These are phyloP conservation scores for Calamus simplicifolius DNA, from an alignment of 176 grass and related monocot genomes.

Conservation along the genomic window DNA sequence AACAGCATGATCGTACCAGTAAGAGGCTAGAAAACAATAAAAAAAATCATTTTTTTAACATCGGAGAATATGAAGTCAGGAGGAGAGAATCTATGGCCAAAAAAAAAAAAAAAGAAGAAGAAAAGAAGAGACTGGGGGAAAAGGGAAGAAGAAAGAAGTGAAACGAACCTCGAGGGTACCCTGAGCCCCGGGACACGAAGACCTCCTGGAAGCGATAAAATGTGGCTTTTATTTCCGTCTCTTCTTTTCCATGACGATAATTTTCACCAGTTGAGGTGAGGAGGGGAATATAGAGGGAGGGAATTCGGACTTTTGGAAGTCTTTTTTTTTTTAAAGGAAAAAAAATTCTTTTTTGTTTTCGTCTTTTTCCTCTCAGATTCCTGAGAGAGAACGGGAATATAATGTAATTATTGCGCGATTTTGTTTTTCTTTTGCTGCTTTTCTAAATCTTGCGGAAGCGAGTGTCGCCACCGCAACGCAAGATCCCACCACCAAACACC, in stretches of 20 bases:
- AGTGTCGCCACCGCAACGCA: conserved; percentile 43
- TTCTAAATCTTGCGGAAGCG: conserved; percentile 38
- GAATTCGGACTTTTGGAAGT: too few species aligned
- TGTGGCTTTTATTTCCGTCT: too few species aligned
- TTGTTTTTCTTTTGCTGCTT: conserved; percentile 9
- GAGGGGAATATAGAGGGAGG: too few species aligned
- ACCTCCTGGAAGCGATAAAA: too few species aligned
- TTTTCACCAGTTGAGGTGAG: too few species aligned
- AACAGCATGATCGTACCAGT: conserved; percentile 19
- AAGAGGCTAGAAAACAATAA: conserved; percentile 18
- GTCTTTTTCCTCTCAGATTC: too few species aligned
- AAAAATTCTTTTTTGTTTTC: too few species aligned
- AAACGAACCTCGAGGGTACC: too few species aligned
- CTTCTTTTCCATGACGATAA: too few species aligned
- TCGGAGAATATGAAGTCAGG: conserved; percentile 3
- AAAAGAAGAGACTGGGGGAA: not conserved
- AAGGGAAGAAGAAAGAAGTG: conserved; percentile 1
- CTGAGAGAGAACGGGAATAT: too few species aligned
- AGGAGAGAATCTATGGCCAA: conserved; percentile 1
- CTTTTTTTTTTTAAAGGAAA: too few species aligned
- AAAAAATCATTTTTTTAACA: conserved; percentile 18
- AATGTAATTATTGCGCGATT: not conserved
- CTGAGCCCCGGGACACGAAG: too few species aligned
- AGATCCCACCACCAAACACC: conserved; percentile 40
- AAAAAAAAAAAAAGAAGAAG: not conserved